Evolutionary conservation across 495 filamentous ascomycete genomes (phyloP), one percentile per base, ranked within the genome.

Genomic region (Xylaria bambusicola): DNA sequence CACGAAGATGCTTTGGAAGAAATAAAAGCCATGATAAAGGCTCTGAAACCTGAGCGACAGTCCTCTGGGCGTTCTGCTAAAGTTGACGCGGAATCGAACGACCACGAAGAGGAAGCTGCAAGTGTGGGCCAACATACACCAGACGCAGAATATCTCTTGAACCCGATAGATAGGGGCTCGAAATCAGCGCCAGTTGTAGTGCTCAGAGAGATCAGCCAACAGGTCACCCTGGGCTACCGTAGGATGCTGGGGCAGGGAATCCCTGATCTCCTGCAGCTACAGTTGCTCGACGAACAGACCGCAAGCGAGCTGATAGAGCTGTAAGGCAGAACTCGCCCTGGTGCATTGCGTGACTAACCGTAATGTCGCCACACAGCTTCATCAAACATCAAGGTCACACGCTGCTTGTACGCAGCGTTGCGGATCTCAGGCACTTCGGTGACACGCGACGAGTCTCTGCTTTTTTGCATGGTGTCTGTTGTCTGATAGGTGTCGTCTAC

Each of bases 381-480:
- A 53, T 61, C 35, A 66, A 63, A 23, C 29, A 70, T 35, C 67
- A 70, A 54, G 56, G 65, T 23, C 67, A 70, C 23, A 67, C 60
- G 29, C 62, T 70, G 9, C 59, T 65, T 21, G 67, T 62, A 21
- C 64, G 67, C 38, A 52, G 38, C 13, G 33, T 58, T 27, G 67
- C 63, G 6, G 67, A 70, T 3, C 35, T 70, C 40, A 67, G 66
- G 3, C 67, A 71, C 47, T 72, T 65, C 15, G 70, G 76, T 26
- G 63, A 63, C 33, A 51, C 56, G 20, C 66, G 68, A 9, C 61
- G 59, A 24, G 54, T 66, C 21, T 71, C 68, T 1, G 56, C 66
- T 1, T 71, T 71, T 36, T 51, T 71, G 23, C 63, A 64, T 38
- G 63, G 66, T 23, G 68, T 71, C 13, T 71, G 68, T 53, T 69